Base-by-base conservation (phyloP, 169 alveolate species). In the Cryptosporidium sp. region DNA sequence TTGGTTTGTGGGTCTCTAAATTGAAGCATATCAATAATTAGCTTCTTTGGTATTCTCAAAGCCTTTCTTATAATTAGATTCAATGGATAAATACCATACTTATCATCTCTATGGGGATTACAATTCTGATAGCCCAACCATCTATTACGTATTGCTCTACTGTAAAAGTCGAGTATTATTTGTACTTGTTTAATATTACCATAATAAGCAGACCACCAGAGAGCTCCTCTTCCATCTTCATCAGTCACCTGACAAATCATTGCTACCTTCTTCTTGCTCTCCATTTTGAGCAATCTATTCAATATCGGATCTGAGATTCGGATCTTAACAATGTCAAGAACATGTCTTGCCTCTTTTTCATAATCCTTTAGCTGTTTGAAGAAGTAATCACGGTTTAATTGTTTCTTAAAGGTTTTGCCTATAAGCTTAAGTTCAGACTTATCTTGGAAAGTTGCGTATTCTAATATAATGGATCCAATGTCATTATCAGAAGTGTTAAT, bases 151-250 rank as follows among this genome's bases (percentile, higher is more conserved):
- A 65, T 80, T 21, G 89, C 89, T 35, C 31, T 59, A 29, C 75
- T 65, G 16, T 80, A 80, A 48, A 80, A 80, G 35, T 80, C 35
- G 4, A 80, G 51, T 14, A 80, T 62, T 21, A 41, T 14, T 48
- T 80, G 89, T 18, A 80, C 45, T 45, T 80, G 89, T 39, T 37
- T 62, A 21, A 80, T 39, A 50, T 80, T 80, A 10, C 75, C 89
- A 65, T 80, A 65, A 43, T 80, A 80, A 8, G 75, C 89, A 29
- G 89, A 80, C 89, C 89, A 80, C 89, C 89, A 80, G 3, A 80
- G 65, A 18, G 67, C 80, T 23, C 89, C 80, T 48, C 89, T 59
- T 33, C 89, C 89, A n/a, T 59, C 75, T 23, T 50, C 62, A 21
- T 80, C 89, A n/a, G 71, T 50, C 12, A 80, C 45, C 39, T 50